Base-by-base conservation (phyloP, 257 asterid species). In the Capsicum rhomboideum region DNA sequence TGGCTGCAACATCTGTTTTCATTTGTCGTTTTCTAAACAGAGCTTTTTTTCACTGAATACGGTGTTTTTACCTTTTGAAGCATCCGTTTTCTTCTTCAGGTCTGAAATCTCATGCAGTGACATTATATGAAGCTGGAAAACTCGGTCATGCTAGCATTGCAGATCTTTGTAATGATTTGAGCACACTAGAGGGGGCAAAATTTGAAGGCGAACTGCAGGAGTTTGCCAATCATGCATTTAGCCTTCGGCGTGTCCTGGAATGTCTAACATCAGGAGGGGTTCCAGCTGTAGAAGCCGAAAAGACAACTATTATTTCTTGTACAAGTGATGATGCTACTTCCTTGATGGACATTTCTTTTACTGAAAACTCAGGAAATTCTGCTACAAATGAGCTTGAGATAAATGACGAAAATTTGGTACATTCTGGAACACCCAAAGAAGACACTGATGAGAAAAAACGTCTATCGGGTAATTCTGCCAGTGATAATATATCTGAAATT, bases 171-270 rank as follows among this genome's bases (percentile, higher is more conserved):
- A 92, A 71, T 84, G 98, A 97, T 90, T 93, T 97, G 86, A 85
- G 91, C 71, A 91, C 98, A 49, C 90, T 97, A 28, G 99, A 97
- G 88, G 97, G 99, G 54, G 85, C 97, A 84, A 94, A 92, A 89
- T 97, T 95, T 87, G 99, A 97, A 92, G 99, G 99, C 63, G 99
- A 97, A 85, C 90, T 97, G 84, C 98, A 95, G 91, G 99, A 97
- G 87, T 97, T 97, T 82, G 98, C 99, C 68, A 92, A 97, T 89
- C 99, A 97, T 89, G 99, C 99, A 82, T 97, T 97, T 91, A 97
- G 99, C 86, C 93, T 97, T 74, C 91, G 99, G 69, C 92, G 94
- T 87, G 89, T 95, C 85, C 91, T 97, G 87, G 98, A 95, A 88
- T 97, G 99, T 88, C 92, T 97, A 83, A 90, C 92, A 55, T 97